Conservation (phyloP, 345 rosid genomes). For the Cardamine occulta region DNA sequence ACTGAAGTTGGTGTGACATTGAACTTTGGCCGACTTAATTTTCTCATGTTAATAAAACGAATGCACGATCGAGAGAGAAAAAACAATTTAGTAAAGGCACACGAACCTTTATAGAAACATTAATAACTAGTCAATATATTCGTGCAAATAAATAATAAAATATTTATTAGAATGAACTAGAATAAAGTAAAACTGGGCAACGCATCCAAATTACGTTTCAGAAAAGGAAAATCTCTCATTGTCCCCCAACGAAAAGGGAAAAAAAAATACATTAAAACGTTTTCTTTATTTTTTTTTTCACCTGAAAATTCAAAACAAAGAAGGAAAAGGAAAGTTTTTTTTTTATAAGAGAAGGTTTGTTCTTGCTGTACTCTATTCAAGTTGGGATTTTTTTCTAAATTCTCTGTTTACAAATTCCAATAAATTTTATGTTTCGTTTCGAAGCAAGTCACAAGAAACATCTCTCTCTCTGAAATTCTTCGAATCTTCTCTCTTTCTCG, state of each 20-base stretch:
- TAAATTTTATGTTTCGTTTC: conserved; percentile 10
- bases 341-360: background rate
- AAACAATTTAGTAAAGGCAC: background rate
- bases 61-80: background rate
- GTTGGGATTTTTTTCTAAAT: conserved; percentile 5
- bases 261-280: background rate
- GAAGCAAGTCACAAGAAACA: background rate
- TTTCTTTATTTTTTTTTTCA: background rate
- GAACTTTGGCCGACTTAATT: background rate
- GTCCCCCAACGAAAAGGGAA: background rate
- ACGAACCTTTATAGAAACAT: background rate
- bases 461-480: background rate
- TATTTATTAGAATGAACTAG: conserved; percentile 12
- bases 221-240: conserved; percentile 5
- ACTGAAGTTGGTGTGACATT: background rate
- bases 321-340: conserved; percentile 8
- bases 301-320: conserved; percentile 13
- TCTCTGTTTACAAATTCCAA: background rate
- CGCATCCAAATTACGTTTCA: background rate
- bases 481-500: background rate
- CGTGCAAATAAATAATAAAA: background rate
- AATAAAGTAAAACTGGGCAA: conserved; percentile 17
- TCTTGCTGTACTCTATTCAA: conserved; percentile 15
- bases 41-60: background rate
- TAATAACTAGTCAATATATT: background rate